Evolutionary conservation across 306 rosid species (phyloP).

Genomic region (Geum urbanum): DNA sequence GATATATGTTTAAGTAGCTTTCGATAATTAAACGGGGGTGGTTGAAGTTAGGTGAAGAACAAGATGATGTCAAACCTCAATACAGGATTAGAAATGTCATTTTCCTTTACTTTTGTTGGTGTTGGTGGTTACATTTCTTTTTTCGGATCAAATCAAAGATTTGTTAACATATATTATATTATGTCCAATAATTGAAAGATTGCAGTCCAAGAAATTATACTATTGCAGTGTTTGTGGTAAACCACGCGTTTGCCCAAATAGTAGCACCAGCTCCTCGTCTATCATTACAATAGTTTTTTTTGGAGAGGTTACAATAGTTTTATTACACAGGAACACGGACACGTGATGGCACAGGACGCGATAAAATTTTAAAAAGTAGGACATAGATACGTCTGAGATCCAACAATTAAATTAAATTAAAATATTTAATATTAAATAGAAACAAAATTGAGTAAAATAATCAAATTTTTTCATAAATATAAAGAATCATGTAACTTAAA

Average conservation of each 20-base stretch:
- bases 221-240: background rate
- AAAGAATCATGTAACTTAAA: too few species aligned
- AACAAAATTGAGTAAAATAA: too few species aligned
- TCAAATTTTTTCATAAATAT: too few species aligned
- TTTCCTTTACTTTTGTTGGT: background rate
- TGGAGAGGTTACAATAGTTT: too few species aligned
- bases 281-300: background rate
- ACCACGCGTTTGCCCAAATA: conserved; percentile 5
- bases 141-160: background rate
- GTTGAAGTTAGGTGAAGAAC: conserved; percentile 24
- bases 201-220: background rate
- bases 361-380: too few species aligned
- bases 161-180: background rate
- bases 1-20: conserved; percentile 3
- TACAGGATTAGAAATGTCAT: background rate
- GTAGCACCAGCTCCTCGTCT: background rate
- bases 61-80: background rate
- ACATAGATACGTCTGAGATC: too few species aligned
- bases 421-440: too few species aligned
- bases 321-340: too few species aligned
- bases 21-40: conserved; percentile 15
- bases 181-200: background rate
- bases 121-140: background rate
- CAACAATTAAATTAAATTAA: too few species aligned
- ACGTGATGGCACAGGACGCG: too few species aligned